phyloP scores from a whole-genome alignment of 2,329 filamentous ascomycete species.

The Ambrosiella beaveri region DNA sequence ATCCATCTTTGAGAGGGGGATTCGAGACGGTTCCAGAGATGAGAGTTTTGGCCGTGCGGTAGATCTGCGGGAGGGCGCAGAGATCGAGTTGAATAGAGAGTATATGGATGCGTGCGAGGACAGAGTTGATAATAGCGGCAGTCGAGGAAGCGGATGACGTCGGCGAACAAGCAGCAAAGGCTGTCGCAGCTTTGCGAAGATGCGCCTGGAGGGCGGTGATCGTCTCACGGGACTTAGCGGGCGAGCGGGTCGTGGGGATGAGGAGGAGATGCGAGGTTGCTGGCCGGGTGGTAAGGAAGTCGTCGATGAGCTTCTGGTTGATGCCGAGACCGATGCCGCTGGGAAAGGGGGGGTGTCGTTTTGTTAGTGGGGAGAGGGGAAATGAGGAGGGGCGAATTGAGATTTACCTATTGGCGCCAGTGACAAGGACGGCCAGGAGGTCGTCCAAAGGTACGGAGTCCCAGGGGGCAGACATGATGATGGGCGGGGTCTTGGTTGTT shows the following conservation, averaged over 20 bases:
- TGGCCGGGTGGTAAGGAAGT: conserved; percentile 58
- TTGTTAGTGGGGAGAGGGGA: neutral
- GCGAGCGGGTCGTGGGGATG: conserved; percentile 66
- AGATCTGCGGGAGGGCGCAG: conserved; percentile 37
- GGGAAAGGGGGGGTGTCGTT: conserved; percentile 9
- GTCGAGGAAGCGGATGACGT: conserved; percentile 39
- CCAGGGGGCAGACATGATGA: conserved; percentile 7
- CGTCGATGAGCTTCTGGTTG: conserved; percentile 71
- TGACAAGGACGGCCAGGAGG: conserved; percentile 10
- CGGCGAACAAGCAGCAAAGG: conserved; percentile 26
- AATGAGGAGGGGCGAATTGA: neutral
- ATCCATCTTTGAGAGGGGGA: conserved; percentile 22
- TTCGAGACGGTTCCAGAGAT: conserved; percentile 29
- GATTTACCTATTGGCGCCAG: conserved; percentile 11
- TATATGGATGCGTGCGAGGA: conserved; percentile 35
- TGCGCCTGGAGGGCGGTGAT: conserved; percentile 46
- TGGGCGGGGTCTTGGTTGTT: neutral
- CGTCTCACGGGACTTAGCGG: conserved; percentile 57
- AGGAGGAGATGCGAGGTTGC: conserved; percentile 55
- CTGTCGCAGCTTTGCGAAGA: conserved; percentile 31
- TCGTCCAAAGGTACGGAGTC: conserved; percentile 6
- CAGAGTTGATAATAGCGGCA: conserved; percentile 31
- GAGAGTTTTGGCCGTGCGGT: conserved; percentile 30
- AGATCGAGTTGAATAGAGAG: conserved; percentile 42
- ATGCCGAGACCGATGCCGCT: conserved; percentile 80